phyloP scores from a whole-genome alignment of 352 stramenopile genomes.

The Pythium volutum region DNA sequence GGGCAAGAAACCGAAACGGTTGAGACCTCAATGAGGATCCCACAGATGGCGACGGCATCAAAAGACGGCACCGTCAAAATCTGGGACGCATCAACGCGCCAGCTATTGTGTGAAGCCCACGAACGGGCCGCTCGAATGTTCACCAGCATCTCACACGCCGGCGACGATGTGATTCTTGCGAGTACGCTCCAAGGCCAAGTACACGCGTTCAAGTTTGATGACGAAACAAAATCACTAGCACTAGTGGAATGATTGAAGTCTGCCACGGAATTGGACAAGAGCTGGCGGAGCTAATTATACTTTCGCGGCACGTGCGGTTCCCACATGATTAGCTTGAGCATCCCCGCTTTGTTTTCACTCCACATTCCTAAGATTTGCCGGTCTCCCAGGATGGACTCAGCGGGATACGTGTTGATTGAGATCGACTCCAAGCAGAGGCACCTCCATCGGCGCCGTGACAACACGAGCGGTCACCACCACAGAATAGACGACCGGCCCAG shows the following conservation, averaged over 20 bases:
- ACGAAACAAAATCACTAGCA: slow-evolving; percentile 4
- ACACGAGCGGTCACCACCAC: background rate
- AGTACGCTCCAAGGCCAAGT: slow-evolving; percentile 56
- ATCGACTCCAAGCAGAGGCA: background rate
- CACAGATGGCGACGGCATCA: slow-evolving; percentile 58
- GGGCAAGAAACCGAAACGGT: background rate
- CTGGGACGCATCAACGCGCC: slow-evolving; percentile 40
- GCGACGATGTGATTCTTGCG: slow-evolving; percentile 38
- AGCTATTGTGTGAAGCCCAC: slow-evolving; percentile 40
- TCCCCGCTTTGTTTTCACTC: background rate
- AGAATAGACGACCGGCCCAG: background rate
- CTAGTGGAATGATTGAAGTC: slow-evolving; percentile 4
- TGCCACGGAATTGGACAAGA: background rate
- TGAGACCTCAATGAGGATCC: slow-evolving; percentile 13
- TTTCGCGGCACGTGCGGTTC: background rate
- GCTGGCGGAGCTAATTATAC: background rate
- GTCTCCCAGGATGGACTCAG: too few relatives aligned
- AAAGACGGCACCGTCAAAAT: slow-evolving; percentile 80
- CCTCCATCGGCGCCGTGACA: background rate
- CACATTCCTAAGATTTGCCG: background rate
- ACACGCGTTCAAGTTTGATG: slow-evolving; percentile 40
- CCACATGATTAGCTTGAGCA: background rate
- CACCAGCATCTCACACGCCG: slow-evolving; percentile 47
- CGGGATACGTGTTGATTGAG: too few relatives aligned
- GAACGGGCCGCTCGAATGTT: slow-evolving; percentile 56